phyloP scores from a whole-genome alignment of 148 eudicot species.

The Amaranthus palmeri region DNA sequence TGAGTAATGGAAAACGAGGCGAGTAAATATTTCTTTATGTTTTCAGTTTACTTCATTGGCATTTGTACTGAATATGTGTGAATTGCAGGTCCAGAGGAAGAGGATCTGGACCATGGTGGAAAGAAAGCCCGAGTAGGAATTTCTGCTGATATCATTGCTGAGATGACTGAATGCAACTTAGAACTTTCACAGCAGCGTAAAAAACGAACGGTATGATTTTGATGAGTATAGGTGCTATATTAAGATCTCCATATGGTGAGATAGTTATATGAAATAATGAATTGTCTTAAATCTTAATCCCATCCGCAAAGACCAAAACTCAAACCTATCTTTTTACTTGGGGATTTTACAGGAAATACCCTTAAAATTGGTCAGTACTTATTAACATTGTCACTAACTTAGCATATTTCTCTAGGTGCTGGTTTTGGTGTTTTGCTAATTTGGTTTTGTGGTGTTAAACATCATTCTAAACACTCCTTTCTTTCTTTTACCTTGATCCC shows the following conservation, averaged over 20 bases:
- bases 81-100: conserved; percentile 57
- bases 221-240: not conserved
- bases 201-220: conserved; percentile 61
- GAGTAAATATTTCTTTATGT: conserved; percentile 2
- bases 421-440: no score
- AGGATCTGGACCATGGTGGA: conserved; percentile 52
- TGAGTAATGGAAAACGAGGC: conserved; percentile 97
- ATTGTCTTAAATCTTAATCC: no score
- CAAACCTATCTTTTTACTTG: no score
- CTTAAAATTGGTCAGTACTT: no score
- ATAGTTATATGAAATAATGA: no score
- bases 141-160: conserved; percentile 58
- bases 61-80: conserved; percentile 14
- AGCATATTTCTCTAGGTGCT: no score
- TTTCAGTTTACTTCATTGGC: not conserved
- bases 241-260: not conserved
- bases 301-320: no score
- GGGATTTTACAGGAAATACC: no score
- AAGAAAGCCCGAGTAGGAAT: conserved; percentile 72
- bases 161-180: conserved; percentile 84
- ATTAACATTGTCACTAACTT: no score
- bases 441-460: not conserved
- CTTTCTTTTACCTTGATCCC: not conserved
- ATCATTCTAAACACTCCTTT: not conserved
- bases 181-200: conserved; percentile 86